Percentiles rank a stretch among this genome's conserved stretches.
phyloP scores from a whole-genome alignment of 139 green algal genomes.

The Auxenochlorella protothecoides region DNA sequence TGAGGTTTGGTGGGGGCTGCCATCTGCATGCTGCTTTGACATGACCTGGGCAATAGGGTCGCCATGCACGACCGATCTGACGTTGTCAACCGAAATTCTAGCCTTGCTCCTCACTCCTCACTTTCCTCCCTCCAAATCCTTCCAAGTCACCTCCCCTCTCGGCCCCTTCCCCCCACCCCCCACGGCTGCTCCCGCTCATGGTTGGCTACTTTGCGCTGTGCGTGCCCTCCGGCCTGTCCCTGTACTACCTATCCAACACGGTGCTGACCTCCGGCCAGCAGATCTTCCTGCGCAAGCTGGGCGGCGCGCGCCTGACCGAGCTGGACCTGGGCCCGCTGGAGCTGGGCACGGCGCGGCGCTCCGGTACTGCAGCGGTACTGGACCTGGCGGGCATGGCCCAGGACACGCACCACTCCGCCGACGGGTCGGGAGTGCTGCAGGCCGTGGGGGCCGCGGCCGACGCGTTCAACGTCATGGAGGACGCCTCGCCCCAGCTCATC shows the following conservation, averaged over 20 bases:
- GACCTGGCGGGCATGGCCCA: too few species aligned
- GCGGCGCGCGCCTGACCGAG: conserved; percentile 34
- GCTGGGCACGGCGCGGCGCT: conserved; percentile 33
- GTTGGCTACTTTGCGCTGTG: conserved; percentile 83
- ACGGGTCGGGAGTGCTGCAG: too few species aligned
- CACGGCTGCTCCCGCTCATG: conserved; percentile 65
- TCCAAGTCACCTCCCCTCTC: not conserved
- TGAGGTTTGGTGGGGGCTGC: not conserved
- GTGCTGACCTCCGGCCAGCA: conserved; percentile 53
- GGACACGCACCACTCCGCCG: too few species aligned
- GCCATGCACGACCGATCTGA: too few species aligned
- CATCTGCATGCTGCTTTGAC: too few species aligned
- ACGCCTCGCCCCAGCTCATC: too few species aligned
- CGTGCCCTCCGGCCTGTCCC: conserved; percentile 68
- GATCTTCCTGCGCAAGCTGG: conserved; percentile 73
- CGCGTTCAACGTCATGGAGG: too few species aligned
- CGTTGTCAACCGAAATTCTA: too few species aligned
- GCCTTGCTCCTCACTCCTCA: not conserved
- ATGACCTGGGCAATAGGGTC: too few species aligned
- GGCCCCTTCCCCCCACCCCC: not conserved
- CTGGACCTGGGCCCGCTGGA: conserved; percentile 34
- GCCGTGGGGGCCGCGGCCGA: too few species aligned
- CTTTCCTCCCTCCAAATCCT: not conserved
- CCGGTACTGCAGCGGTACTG: conserved; percentile 1
- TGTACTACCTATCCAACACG: conserved; percentile 90